Evolutionary conservation across 2,329 filamentous ascomycete species (phyloP).

Genomic region (Diaporthe sp.): DNA sequence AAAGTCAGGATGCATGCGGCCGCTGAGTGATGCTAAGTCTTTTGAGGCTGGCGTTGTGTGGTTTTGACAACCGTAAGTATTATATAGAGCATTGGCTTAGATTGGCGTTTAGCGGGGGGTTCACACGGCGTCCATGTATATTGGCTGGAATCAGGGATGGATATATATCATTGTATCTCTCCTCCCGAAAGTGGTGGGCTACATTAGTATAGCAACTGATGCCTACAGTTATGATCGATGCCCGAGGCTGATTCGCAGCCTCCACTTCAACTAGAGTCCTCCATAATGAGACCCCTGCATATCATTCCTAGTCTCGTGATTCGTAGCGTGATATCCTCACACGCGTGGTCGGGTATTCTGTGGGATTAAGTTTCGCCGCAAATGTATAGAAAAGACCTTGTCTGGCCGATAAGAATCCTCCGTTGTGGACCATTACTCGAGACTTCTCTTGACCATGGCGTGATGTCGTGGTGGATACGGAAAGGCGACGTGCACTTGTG

Average conservation of each 20-base stretch:
- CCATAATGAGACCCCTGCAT: not conserved
- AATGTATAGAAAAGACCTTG: not conserved
- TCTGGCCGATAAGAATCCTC: not conserved
- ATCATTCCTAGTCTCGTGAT: not conserved
- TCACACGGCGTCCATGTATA: not conserved
- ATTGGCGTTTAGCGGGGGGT: not conserved
- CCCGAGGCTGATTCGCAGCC: not conserved
- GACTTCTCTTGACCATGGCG: constrained; percentile 19
- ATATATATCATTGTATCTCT: not conserved
- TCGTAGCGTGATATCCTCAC: not conserved
- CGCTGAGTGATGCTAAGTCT: not conserved
- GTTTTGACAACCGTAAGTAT: not conserved
- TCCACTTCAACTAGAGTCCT: not conserved
- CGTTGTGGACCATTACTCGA: constrained; percentile 13
- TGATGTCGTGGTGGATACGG: constrained; percentile 12
- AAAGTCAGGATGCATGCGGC: constrained; percentile 43
- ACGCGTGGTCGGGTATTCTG: not conserved
- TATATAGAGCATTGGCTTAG: not conserved
- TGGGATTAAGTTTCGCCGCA: constrained; percentile 7
- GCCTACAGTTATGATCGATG: too few species aligned
- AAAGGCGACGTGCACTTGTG: not conserved
- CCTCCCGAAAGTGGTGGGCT: too few species aligned
- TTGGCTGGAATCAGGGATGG: too few species aligned
- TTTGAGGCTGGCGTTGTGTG: not conserved
- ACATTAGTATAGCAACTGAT: not conserved